These are phyloP conservation scores for Themeda triandra DNA, from an alignment of 176 grass and related monocot genomes.

Conservation along the genomic window DNA sequence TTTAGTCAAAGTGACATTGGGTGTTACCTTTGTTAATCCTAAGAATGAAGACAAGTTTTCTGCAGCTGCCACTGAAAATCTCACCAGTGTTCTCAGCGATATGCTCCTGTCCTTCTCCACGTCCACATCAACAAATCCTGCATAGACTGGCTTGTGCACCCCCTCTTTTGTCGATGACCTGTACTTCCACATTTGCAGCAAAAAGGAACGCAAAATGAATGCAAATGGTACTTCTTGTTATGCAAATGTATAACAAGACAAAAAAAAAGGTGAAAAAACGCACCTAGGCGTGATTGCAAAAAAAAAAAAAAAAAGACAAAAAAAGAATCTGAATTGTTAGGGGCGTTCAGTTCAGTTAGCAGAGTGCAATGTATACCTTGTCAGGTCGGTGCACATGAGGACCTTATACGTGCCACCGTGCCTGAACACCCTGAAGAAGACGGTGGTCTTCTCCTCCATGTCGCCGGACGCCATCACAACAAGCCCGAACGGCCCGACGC, in stretches of 20 bases:
- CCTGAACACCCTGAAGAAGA: slow-evolving; percentile 62
- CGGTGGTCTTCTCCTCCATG: slow-evolving; percentile 41
- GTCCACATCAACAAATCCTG: slow-evolving; percentile 54
- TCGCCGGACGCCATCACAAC: slow-evolving; percentile 45
- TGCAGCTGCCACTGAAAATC: background rate
- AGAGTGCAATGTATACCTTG: slow-evolving; percentile 20
- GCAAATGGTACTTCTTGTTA: background rate
- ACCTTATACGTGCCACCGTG: slow-evolving; percentile 26
- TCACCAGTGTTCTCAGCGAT: slow-evolving; percentile 71
- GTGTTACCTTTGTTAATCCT: background rate
- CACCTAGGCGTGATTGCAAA: no score
- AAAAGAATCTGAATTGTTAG: background rate
- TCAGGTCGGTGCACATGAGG: slow-evolving; percentile 66
- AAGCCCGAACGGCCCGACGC: slow-evolving; percentile 64
- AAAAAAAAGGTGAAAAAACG: no score
- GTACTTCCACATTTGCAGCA: background rate
- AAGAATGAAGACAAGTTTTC: background rate
- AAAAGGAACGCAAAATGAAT: background rate
- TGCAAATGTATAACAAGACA: no score
- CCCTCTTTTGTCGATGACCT: slow-evolving; percentile 48
- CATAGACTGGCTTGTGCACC: slow-evolving; percentile 43
- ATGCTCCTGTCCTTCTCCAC: slow-evolving; percentile 49
- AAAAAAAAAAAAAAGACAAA: no score
- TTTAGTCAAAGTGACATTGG: background rate
- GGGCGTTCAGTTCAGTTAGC: background rate